phyloP scores from a whole-genome alignment of 2,329 filamentous ascomycete genomes.

The Coleophoma crateriformis region DNA sequence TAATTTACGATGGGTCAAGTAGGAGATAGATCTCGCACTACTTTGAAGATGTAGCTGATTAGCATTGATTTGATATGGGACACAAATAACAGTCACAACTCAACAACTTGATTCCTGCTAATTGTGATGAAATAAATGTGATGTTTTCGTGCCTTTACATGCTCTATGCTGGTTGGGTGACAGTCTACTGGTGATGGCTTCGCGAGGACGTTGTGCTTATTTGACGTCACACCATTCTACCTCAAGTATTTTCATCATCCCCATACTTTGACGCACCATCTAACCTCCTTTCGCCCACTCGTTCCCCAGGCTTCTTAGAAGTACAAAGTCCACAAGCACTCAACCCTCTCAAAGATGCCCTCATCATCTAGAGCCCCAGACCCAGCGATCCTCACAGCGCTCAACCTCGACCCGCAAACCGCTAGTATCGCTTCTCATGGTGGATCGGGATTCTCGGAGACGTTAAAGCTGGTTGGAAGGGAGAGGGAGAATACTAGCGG shows the following conservation, averaged over 20 bases:
- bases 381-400: slow-evolving; percentile 53
- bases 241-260: no score
- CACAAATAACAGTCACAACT: not conserved
- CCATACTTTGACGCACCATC: no score
- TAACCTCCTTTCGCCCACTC: no score
- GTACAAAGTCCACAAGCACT: no score
- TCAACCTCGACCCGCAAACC: slow-evolving; percentile 48
- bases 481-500: slow-evolving; percentile 25
- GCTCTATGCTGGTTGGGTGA: no score
- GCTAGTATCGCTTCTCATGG: slow-evolving; percentile 56
- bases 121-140: not conserved
- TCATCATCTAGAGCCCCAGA: slow-evolving; percentile 38
- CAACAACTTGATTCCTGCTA: not conserved
- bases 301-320: no score
- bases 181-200: no score
- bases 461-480: slow-evolving; percentile 50
- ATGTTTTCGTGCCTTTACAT: no score
- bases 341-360: no score
- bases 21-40: slow-evolving; percentile 8
- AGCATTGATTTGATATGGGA: not conserved
- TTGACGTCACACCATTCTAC: no score
- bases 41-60: not conserved
- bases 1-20: not conserved
- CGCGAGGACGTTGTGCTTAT: no score
- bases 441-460: slow-evolving; percentile 63